Percentiles rank a stretch among this genome's conserved stretches.
These are phyloP conservation scores for Patellifolia procumbens DNA, from an alignment of 179 eudicot species.

Conservation along the genomic window DNA sequence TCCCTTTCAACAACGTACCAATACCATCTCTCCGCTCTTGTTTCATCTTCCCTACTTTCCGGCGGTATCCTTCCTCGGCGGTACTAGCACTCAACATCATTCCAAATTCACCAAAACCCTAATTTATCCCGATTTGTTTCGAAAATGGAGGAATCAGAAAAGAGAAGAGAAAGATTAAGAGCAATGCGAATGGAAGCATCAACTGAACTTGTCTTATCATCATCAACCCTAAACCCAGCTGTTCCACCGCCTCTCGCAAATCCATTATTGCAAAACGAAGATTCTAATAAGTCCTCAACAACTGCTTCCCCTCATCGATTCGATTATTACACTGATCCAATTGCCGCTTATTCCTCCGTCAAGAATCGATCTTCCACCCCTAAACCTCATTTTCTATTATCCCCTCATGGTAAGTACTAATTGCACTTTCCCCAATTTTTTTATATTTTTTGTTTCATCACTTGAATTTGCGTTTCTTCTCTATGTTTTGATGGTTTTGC, in stretches of 20 bases:
- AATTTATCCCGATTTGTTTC: too few relatives aligned
- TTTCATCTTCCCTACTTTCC: too few relatives aligned
- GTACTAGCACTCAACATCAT: too few relatives aligned
- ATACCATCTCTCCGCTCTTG: too few relatives aligned
- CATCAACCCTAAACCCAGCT: conserved; percentile 18
- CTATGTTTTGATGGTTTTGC: too few relatives aligned
- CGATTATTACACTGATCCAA: conserved; percentile 83
- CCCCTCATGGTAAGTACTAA: conserved; percentile 29
- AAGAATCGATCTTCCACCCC: conserved; percentile 38
- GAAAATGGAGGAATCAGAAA: conserved; percentile 93
- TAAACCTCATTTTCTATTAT: conserved; percentile 4
- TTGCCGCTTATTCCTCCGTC: conserved; percentile 71
- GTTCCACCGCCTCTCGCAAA: conserved; percentile 41
- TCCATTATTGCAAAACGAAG: conserved; percentile 51
- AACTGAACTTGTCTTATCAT: conserved; percentile 28
- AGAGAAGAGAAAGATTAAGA: conserved; percentile 74
- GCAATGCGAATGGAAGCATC: conserved; percentile 74
- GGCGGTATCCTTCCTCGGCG: too few relatives aligned
- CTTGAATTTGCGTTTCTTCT: too few relatives aligned
- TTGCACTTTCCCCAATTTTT: background rate
- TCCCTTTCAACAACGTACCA: too few relatives aligned
- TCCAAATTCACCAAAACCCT: too few relatives aligned
- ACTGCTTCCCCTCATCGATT: conserved; percentile 43
- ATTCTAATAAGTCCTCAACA: conserved; percentile 18
- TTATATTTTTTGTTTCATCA: background rate